These are phyloP conservation scores for Multifurca ochricompacta DNA, from an alignment of 768 basidiomycete species.

Conservation along the genomic window DNA sequence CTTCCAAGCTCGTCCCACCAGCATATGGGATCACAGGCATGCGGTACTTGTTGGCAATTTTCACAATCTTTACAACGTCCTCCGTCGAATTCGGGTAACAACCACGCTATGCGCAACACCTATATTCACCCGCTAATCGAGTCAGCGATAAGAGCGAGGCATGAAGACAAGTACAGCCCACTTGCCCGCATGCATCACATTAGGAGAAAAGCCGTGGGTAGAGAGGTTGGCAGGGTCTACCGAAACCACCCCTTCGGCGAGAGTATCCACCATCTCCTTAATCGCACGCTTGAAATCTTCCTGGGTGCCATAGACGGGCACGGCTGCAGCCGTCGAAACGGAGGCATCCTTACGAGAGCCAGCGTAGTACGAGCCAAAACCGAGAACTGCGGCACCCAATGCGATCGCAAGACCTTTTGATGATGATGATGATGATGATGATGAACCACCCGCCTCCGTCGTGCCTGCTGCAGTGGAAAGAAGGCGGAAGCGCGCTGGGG, in stretches of 20 bases:
- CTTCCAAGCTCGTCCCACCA: constrained; percentile 83
- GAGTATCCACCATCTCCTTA: constrained; percentile 37
- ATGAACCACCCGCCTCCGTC: background rate
- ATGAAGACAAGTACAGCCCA: constrained; percentile 31
- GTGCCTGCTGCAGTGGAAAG: background rate
- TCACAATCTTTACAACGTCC: constrained; percentile 76
- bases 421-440: background rate
- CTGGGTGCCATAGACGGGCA: constrained; percentile 36
- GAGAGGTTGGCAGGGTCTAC: constrained; percentile 45
- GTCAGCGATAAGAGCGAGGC: constrained; percentile 8
- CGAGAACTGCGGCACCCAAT: background rate
- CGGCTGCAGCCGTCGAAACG: background rate
- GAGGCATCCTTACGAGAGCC: background rate
- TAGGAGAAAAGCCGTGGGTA: constrained; percentile 58
- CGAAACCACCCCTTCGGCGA: constrained; percentile 41
- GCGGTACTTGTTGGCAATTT: constrained; percentile 62
- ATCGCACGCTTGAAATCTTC: constrained; percentile 45
- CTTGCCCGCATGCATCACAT: constrained; percentile 57
- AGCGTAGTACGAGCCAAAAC: background rate
- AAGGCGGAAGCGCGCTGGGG: background rate
- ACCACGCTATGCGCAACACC: constrained; percentile 30
- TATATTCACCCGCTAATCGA: background rate
- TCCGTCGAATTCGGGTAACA: constrained; percentile 60
- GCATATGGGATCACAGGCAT: constrained; percentile 77
- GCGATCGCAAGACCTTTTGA: background rate